Base-by-base conservation (phyloP, 805 yeast species). In the Spathaspora hagerdaliae region DNA sequence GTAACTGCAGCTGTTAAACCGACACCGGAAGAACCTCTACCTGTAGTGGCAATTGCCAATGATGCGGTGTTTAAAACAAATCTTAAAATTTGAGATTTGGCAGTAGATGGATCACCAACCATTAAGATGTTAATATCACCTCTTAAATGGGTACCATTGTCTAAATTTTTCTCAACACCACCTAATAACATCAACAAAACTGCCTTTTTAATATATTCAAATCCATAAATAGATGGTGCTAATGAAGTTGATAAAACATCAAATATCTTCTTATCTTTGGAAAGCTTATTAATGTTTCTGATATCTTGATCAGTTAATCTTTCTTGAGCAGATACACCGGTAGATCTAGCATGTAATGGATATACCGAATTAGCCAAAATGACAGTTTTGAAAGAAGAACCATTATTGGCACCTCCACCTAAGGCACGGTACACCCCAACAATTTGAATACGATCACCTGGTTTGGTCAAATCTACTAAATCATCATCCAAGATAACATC, bases 1-100 rank as follows among this genome's bases (percentile, higher is more conserved):
- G 97, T 91, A 2, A 94, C 99, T 1, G 99, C 99, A 14, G 99
- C 99, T 0, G 99, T 94, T 59, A 94, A 78, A 88, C 99, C 99
- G 38, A 94, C 99, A 65, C 99, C 99, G 1, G 98, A 91, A n/a
- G 98, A 92, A 51, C 99, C 99, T 65, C 96, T 83, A 73, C 99
- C 99, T 0, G 99, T 94, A 1, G 99, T 94, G 27, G 98, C 97
- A 55, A 94, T 90, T 3, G 98, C 98, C 55, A 94, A 73, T 1
- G 96, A 75, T 1, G 99, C 99, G 1, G 98, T 92, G 63, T 92
- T 94, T 51, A 94, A 74, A 14, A 94, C 98, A 61, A 94, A 92
- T 53, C 98, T 78, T 51, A 94, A 77, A 73, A 94, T 83, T 70
- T 94, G 99, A 4, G 97, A 91, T 65, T 94, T 94, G 26, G 99